Evolutionary conservation across 495 filamentous ascomycete species (phyloP), one percentile per base, ranked within the genome.

Genomic region (Pseudevernia furfuracea): DNA sequence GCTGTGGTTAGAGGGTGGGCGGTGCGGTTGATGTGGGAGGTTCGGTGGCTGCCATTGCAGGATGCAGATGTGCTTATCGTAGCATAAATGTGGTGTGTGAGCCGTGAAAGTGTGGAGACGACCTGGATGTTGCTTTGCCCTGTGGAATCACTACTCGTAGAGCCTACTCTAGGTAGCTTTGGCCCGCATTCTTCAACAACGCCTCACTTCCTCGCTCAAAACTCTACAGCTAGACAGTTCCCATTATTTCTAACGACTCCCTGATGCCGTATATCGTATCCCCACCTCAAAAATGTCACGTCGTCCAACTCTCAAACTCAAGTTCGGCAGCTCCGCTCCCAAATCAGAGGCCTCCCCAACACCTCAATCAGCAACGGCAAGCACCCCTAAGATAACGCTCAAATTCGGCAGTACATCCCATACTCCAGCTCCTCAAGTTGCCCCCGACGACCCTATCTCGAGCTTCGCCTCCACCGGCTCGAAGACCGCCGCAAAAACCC

Each of bases 221-320:
- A 2, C 5, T 23, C n/a, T n/a, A 48, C 44, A 48, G 23, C 25
- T 28, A 12, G 46, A 49, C 46, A 28, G 23, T 15, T 2, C 23
- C 8, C n/a, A 5, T 25, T 14, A 23, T 5, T 15, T 30, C 41
- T 25, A 25, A 23, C 28, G 6, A 21, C n/a, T 49, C 14, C 12
- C 52, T 28, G 25, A 7, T 19, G 23, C 30, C n/a, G 17, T 23
- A 15, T 12, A 17, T 6, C 37, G 49, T 56, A 23, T 34, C 21
- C 30, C n/a, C 21, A 28, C 11, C 39, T 25, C 44, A 39, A 63
- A 71, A 64, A 78, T 79, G 78, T 75, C 77, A 43, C 75, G 77
- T 72, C 77, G 74, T 58, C 78, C 78, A 53, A 73, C 75, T 12
- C 68, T 85, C 19, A 85, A 84, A 65, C 77, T 84, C 69, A 80